Conservation (phyloP, 108 stramenopile species). For the Schizochytrium sp. region DNA sequence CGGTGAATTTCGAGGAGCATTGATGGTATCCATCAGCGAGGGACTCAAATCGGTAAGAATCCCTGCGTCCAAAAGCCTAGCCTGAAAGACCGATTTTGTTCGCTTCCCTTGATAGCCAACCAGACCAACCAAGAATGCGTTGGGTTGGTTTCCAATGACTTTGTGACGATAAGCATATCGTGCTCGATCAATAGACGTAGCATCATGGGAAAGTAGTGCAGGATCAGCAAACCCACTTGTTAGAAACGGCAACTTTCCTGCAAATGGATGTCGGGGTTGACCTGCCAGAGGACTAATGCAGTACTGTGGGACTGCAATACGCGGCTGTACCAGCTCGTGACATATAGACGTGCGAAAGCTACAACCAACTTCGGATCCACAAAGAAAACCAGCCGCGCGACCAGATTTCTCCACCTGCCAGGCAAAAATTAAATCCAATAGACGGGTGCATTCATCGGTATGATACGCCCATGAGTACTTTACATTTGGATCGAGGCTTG, state of each 20-base stretch:
- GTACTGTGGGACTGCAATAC: constrained; percentile 1
- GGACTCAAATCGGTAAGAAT: no score
- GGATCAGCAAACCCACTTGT: neutral
- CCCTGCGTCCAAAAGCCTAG: neutral
- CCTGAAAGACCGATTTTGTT: neutral
- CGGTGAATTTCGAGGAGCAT: neutral
- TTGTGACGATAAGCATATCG: constrained; percentile 25
- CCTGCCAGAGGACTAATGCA: neutral
- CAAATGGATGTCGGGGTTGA: neutral
- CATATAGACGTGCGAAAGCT: constrained; percentile 11
- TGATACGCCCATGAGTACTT: neutral
- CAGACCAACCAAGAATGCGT: neutral
- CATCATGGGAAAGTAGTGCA: neutral
- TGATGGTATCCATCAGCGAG: no score
- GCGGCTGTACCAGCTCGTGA: neutral
- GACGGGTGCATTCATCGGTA: constrained; percentile 7
- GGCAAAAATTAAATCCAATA: neutral
- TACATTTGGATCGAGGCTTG: neutral
- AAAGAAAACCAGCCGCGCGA: neutral
- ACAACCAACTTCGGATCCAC: constrained; percentile 4
- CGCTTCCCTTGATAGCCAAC: neutral
- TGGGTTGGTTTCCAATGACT: neutral
- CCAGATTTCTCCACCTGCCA: constrained; percentile 8
- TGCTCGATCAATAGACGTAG: neutral
- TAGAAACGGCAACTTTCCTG: neutral